These are phyloP conservation scores for Meyerozyma carpophila DNA, from an alignment of 1,139 yeast species.

Conservation along the genomic window DNA sequence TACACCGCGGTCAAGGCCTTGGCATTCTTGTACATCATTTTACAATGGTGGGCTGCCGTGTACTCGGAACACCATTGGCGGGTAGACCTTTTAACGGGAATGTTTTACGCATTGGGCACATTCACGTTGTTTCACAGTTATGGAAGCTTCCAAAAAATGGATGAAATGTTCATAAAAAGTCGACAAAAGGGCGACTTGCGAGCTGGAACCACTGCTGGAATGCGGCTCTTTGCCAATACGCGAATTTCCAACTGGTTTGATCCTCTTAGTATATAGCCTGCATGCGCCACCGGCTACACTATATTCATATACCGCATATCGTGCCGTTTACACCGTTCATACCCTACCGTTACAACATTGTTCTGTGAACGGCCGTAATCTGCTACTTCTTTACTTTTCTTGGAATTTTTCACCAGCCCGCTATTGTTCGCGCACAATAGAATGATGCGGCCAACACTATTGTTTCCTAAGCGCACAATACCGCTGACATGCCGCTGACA, in stretches of 20 bases:
- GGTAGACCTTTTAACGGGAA: slow-evolving; percentile 12
- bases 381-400: not conserved
- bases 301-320: too few relatives aligned
- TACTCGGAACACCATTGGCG: slow-evolving; percentile 16
- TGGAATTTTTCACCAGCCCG: not conserved
- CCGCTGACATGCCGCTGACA: not conserved
- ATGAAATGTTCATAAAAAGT: slow-evolving; percentile 8
- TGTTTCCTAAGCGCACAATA: not conserved
- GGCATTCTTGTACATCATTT: slow-evolving; percentile 7
- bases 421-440: not conserved
- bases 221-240: slow-evolving; percentile 12
- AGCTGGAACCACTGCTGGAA: slow-evolving; percentile 11
- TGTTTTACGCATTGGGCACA: slow-evolving; percentile 9
- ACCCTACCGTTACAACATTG: not conserved
- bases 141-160: slow-evolving; percentile 8
- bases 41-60: slow-evolving; percentile 16
- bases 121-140: slow-evolving; percentile 10
- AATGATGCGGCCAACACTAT: not conserved
- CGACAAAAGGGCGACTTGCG: slow-evolving; percentile 8
- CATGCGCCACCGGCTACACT: too few relatives aligned
- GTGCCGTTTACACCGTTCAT: too few relatives aligned
- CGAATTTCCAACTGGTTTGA: slow-evolving; percentile 10
- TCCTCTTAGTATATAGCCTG: slow-evolving; percentile 5
- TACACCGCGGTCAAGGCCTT: slow-evolving; percentile 7
- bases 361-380: not conserved